Evolutionary conservation across 345 rosid species (phyloP), one percentile per base, ranked within the genome.

Genomic region (Clausena lansium): DNA sequence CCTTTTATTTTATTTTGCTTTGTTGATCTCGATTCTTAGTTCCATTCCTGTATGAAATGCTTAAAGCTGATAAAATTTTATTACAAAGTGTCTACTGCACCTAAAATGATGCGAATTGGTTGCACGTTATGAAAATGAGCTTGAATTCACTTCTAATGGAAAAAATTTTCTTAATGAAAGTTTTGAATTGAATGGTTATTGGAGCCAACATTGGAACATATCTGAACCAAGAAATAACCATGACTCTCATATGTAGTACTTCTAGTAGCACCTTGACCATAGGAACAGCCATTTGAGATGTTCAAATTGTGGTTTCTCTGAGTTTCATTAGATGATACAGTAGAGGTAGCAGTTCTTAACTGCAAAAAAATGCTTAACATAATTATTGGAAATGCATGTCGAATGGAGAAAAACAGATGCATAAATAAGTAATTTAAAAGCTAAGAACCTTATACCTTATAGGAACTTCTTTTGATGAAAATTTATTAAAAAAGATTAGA

Each of bases 401-500:
- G 72, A 54, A n/a, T n/a, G n/a, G n/a, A 45, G n/a, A n/a, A n/a
- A n/a, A n/a, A n/a, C n/a, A n/a, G n/a, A n/a, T n/a, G n/a, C n/a
- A n/a, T n/a, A n/a, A n/a, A n/a, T n/a, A n/a, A n/a, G n/a, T n/a
- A n/a, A n/a, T n/a, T n/a, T n/a, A n/a, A n/a, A n/a, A n/a, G n/a
- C 50, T 65, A 74, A 75, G 39, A 63, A 87, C 95, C 93, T 89
- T 89, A 55, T 87, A 88, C 76, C 79, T 86, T 57, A 36, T 52
- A 41, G 73, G 73, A 83, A 83, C 82, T 76, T 80, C 89, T 73
- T 81, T 83, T 25, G 68, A 50, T 61, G 84, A 35, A 71, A 74
- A 69, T 61, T 68, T 80, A 79, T 64, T 73, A 13, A 75, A 83
- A 76, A 79, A 77, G 52, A 76, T 33, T 45, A 68, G 72, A 78